Evolutionary conservation across 2,329 filamentous ascomycete genomes (phyloP), one percentile per base, ranked within the genome.

Genomic region (Talaromyces rugulosus): DNA sequence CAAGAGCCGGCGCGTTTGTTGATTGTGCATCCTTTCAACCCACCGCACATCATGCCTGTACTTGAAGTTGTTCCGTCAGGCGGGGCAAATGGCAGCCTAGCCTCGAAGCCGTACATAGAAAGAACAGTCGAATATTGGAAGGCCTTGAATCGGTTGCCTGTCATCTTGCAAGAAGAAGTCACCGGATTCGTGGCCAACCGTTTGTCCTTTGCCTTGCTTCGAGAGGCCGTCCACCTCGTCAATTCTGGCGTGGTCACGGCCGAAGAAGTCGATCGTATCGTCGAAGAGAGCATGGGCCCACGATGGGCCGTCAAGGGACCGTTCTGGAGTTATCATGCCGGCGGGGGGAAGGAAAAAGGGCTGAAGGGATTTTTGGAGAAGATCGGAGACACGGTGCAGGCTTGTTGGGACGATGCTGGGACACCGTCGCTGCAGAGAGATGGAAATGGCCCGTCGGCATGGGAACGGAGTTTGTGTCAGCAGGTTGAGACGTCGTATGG

Each of bases 21-120:
- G 0, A 81, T 87, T 1, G 83, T 85, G 4, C 85, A 87, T 68
- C 85, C 85, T 0, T 87, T 84, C 70, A 87, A 87, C 60, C 85
- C 83, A 27, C 85, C 85, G 1, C 83, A 87, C 65, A 78, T 87
- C 59, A 86, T 87, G 82, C 85, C 85, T 0, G 68, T 87, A 1
- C 71, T 87, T 2, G 85, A 87, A 69, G 75, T 87, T 34, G 84
- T 87, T 0, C 83, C 83, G 0, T 78, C 76, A 1, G 42, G 70
- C 0, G 68, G 71, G 12, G 52, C 59, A 8, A 33, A 1, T 72
- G 44, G 16, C 14, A 30, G 33, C 4, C 42, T 59, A 31, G 18
- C 57, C 16, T 62, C 61, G 36, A 51, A 59, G 53, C 27, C 78
- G 1, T 51, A 63, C 58, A 70, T 83, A 1, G 66, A 73, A 4